Evolutionary conservation across 1,139 yeast species (phyloP).

Genomic region (Saccharomyces hybrid): DNA sequence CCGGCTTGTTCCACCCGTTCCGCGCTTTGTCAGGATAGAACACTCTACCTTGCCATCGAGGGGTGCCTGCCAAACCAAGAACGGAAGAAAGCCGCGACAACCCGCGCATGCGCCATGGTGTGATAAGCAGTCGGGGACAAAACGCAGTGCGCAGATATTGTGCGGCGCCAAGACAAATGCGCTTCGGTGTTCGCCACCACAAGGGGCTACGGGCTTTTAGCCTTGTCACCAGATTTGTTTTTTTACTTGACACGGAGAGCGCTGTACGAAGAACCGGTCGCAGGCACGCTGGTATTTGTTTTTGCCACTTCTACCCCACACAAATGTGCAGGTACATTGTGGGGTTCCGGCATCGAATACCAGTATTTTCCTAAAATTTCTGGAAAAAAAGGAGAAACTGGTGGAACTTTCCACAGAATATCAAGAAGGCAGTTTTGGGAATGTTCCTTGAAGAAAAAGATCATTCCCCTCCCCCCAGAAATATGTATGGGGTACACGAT

Average conservation of each 20-base stretch:
- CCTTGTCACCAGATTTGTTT: background rate
- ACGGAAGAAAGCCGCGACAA: background rate
- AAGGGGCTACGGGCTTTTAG: background rate
- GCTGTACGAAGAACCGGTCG: background rate
- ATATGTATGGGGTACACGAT: background rate
- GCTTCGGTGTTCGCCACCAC: background rate
- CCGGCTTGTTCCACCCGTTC: no score
- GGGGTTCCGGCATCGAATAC: background rate
- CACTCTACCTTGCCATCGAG: no score
- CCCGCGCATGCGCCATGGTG: background rate
- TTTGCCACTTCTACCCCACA: background rate
- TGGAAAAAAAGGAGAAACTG: background rate
- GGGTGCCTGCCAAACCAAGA: no score
- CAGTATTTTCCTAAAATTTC: background rate
- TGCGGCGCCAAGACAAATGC: background rate
- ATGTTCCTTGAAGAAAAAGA: background rate
- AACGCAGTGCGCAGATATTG: background rate
- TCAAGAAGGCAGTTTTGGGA: background rate
- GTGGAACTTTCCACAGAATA: background rate
- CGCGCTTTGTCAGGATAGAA: background rate
- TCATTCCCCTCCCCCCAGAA: no score
- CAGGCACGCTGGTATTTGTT: background rate
- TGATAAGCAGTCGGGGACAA: background rate
- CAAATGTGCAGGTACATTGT: background rate
- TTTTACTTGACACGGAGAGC: background rate